Conservation (phyloP, 2,329 filamentous ascomycete species). For the Exophiala oligosperma region DNA sequence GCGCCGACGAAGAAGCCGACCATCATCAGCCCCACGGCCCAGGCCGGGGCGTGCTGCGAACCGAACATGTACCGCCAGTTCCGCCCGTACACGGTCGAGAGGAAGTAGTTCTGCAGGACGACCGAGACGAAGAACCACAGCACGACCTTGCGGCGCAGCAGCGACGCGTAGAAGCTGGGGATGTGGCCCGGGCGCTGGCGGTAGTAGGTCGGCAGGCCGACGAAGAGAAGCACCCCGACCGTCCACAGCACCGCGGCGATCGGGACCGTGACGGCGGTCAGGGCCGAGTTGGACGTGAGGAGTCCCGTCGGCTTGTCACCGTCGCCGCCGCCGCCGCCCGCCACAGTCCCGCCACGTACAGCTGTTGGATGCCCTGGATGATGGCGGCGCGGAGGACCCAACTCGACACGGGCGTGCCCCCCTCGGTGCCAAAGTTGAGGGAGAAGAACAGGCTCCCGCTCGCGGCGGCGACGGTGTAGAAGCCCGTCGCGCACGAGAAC, state of each 20-base stretch:
- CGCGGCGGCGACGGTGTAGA: constrained; percentile 63
- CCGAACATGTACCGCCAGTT: constrained; percentile 67
- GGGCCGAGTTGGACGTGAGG: constrained; percentile 45
- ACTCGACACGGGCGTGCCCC: constrained; percentile 60
- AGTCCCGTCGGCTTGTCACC: constrained; percentile 32
- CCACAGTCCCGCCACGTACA: constrained; percentile 66
- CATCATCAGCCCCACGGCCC: constrained; percentile 58
- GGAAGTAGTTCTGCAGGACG: constrained; percentile 66
- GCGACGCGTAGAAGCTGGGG: constrained; percentile 64
- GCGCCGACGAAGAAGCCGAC: constrained; percentile 52
- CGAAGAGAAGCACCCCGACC: constrained; percentile 56
- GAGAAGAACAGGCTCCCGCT: constrained; percentile 66
- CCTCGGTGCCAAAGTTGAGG: constrained; percentile 66
- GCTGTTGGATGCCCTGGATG: constrained; percentile 67
- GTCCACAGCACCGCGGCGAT: constrained; percentile 59
- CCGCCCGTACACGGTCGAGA: constrained; percentile 64
- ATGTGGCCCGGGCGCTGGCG: constrained; percentile 63
- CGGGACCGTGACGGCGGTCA: constrained; percentile 57
- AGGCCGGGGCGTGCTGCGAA: constrained; percentile 56
- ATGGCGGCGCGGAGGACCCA: constrained; percentile 67
- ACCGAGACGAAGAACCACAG: constrained; percentile 67
- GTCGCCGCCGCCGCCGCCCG: constrained; percentile 60
- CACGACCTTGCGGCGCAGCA: constrained; percentile 64
- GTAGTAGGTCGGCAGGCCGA: constrained; percentile 66
- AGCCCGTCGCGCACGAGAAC: constrained; percentile 60